phyloP scores from a whole-genome alignment of 2,329 filamentous ascomycete genomes.

The Didymella pinodella region DNA sequence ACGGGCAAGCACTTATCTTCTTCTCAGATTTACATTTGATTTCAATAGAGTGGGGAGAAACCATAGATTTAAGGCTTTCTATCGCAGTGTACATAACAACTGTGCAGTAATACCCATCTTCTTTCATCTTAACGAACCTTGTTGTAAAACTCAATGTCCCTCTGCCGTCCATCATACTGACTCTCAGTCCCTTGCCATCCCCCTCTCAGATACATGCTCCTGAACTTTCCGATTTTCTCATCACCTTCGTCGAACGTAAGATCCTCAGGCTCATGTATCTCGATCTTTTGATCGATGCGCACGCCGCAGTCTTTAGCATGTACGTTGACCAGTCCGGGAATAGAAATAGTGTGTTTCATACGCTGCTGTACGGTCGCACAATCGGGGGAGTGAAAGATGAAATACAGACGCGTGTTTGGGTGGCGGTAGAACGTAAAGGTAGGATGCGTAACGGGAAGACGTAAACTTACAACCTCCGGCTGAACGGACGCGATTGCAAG shows the following conservation, averaged over 20 bases:
- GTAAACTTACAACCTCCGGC: conserved; percentile 12
- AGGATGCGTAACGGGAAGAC: conserved; percentile 27
- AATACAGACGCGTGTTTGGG: conserved; percentile 27
- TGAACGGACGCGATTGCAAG: conserved; percentile 10
- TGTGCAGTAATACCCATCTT: no score
- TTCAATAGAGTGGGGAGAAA: neutral
- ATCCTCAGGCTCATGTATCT: conserved; percentile 39
- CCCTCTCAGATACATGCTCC: conserved; percentile 34
- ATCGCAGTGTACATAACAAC: neutral
- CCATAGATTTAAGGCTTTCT: neutral
- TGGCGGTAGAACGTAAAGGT: conserved; percentile 43
- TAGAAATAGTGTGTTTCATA: conserved; percentile 44
- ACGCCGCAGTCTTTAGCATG: conserved; percentile 35
- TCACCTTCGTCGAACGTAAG: conserved; percentile 29
- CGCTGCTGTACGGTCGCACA: conserved; percentile 34
- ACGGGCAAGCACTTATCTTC: no score
- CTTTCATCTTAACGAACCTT: neutral
- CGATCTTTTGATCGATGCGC: conserved; percentile 37
- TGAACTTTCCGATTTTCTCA: conserved; percentile 29
- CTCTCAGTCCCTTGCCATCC: conserved; percentile 33
- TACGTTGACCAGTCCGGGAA: conserved; percentile 39
- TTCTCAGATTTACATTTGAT: neutral
- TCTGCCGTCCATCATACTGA: conserved; percentile 29
- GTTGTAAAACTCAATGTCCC: conserved; percentile 23
- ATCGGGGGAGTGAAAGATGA: conserved; percentile 41